Conservation (phyloP, 2,329 filamentous ascomycete genomes). For the Colletotrichum costaricense region DNA sequence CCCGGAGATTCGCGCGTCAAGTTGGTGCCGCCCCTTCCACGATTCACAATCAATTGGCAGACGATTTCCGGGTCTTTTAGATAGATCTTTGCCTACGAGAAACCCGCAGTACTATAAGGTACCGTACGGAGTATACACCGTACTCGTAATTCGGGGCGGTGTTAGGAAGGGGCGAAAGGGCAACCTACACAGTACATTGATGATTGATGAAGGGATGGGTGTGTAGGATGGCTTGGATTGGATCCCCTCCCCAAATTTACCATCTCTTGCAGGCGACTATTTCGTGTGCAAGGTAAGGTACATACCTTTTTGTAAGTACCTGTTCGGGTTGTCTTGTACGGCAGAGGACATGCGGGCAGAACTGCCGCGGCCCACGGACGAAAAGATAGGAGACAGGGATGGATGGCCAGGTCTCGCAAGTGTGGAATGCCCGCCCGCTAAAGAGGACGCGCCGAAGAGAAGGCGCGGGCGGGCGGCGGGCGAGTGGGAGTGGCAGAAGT, state of each 20-base stretch:
- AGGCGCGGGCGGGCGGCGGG: neutral
- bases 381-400: constrained; percentile 6
- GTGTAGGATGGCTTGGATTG: neutral
- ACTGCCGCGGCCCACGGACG: constrained; percentile 6
- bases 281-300: too few species aligned
- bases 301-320: neutral
- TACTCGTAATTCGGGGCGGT: neutral
- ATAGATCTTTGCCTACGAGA: neutral
- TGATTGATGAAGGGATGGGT: neutral
- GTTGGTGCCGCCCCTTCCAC: constrained; percentile 16
- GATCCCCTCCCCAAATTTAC: neutral
- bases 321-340: neutral
- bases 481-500: neutral
- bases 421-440: constrained; percentile 13
- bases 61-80: neutral
- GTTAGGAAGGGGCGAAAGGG: neutral
- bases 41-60: neutral
- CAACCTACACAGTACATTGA: neutral
- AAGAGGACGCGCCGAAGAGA: constrained; percentile 21
- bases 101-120: too few species aligned
- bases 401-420: neutral
- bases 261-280: neutral
- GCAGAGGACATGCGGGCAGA: neutral
- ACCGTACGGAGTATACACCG: too few species aligned
- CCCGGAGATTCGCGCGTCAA: constrained; percentile 14